Conservation (phyloP, 164 flowering plant genomes). For the Euptelea pleiosperma region DNA sequence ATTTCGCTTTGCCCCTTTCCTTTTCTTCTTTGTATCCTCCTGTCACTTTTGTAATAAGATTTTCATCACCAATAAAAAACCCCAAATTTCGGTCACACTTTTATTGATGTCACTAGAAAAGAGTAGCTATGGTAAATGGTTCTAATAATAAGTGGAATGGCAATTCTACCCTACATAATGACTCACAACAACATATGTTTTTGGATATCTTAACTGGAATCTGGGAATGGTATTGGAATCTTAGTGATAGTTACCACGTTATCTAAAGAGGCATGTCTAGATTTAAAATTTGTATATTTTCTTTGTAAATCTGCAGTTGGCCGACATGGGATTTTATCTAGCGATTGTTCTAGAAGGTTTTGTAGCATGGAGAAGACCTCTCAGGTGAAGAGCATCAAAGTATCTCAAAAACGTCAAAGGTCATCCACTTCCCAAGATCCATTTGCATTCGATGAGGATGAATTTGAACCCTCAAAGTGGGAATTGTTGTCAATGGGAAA, state of each 20-base stretch:
- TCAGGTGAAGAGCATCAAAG: conserved; percentile 26
- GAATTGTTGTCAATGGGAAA: conserved; percentile 50
- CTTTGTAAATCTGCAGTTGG: conserved; percentile 33
- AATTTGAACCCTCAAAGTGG: conserved; percentile 76
- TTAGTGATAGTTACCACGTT: background rate
- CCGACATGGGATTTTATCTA: conserved; percentile 24
- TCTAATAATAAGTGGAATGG: too few relatives aligned
- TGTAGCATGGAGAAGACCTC: conserved; percentile 27
- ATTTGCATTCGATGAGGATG: conserved; percentile 89
- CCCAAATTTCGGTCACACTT: too few relatives aligned
- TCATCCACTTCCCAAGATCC: conserved; percentile 58
- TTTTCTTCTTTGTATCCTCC: too few relatives aligned
- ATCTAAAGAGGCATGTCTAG: background rate
- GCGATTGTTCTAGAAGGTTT: conserved; percentile 29
- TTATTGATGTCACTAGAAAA: too few relatives aligned
- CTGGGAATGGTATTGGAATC: background rate
- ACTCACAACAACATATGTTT: background rate
- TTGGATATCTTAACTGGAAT: background rate
- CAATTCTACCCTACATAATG: too few relatives aligned
- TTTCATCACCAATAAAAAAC: too few relatives aligned
- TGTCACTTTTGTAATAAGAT: too few relatives aligned
- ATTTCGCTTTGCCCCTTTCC: too few relatives aligned
- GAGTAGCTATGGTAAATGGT: too few relatives aligned
- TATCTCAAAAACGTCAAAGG: conserved; percentile 35
- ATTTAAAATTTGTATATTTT: background rate